Conservation (phyloP, 2,329 filamentous ascomycete species). For the Hymenoscyphus linearis region DNA sequence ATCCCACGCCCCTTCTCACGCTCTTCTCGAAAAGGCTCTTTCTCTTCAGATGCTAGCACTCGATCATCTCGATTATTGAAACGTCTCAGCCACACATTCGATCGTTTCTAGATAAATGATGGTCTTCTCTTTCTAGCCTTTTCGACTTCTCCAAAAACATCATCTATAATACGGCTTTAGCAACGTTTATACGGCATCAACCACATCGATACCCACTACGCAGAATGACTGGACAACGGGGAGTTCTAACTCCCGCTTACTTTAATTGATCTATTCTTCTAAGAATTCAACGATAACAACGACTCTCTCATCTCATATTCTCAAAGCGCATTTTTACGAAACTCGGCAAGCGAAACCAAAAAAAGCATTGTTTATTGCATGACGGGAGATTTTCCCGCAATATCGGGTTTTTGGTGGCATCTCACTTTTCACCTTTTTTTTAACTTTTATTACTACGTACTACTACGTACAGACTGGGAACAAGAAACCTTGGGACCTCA, state of each 20-base stretch:
- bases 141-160: constrained; percentile 1
- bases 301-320: constrained; percentile 9
- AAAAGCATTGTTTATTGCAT: constrained; percentile 14
- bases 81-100: constrained; percentile 23
- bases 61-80: constrained; percentile 23
- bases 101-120: constrained; percentile 15
- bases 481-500: constrained; percentile 25
- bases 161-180: constrained; percentile 9
- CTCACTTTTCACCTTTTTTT: neutral
- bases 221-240: constrained; percentile 4
- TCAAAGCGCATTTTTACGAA: constrained; percentile 11
- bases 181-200: constrained; percentile 9
- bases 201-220: constrained; percentile 2
- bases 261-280: neutral
- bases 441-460: too few relatives aligned
- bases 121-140: neutral
- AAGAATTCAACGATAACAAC: constrained; percentile 3
- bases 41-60: constrained; percentile 15
- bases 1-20: constrained; percentile 1
- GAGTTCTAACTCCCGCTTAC: constrained; percentile 12
- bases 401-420: neutral
- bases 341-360: constrained; percentile 1
- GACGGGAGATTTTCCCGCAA: constrained; percentile 10
- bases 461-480: constrained; percentile 4
- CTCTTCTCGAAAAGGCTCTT: constrained; percentile 25